Conservation (phyloP, 2,329 filamentous ascomycete species). For the Penicillium janthinellum region DNA sequence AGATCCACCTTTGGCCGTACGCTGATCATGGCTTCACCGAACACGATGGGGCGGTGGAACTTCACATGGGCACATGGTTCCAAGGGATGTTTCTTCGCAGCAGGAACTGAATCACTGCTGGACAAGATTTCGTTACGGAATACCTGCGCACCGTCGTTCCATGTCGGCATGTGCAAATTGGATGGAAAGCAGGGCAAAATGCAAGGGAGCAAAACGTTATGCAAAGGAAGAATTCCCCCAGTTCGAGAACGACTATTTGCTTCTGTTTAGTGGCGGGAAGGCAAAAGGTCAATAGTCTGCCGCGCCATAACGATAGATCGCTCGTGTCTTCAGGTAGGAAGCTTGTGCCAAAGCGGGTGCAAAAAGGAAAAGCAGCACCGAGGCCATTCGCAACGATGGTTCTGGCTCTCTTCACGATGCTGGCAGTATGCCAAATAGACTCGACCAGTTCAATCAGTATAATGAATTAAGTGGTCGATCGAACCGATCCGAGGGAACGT, state of each 20-base stretch:
- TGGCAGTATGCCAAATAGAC: neutral
- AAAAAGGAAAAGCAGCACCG: too few relatives aligned
- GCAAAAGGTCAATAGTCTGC: neutral
- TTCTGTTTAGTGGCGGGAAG: neutral
- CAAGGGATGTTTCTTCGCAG: neutral
- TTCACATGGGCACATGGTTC: neutral
- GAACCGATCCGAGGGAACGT: neutral
- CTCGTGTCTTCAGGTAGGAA: neutral
- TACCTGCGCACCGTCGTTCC: too few relatives aligned
- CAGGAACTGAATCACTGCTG: too few relatives aligned
- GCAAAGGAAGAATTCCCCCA: neutral
- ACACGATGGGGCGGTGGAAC: neutral
- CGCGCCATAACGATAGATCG: neutral
- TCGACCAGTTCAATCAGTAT: neutral
- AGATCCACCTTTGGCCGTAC: constrained; percentile 1
- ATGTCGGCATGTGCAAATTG: neutral
- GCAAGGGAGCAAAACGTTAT: neutral
- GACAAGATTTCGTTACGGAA: too few relatives aligned
- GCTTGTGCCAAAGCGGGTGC: neutral
- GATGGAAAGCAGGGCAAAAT: neutral
- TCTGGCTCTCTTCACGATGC: neutral
- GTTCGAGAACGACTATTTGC: neutral
- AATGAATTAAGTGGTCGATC: neutral
- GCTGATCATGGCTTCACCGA: neutral
- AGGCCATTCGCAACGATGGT: too few relatives aligned